Base-by-base conservation (phyloP, 257 asterid species). In the Primulina tabacum region DNA sequence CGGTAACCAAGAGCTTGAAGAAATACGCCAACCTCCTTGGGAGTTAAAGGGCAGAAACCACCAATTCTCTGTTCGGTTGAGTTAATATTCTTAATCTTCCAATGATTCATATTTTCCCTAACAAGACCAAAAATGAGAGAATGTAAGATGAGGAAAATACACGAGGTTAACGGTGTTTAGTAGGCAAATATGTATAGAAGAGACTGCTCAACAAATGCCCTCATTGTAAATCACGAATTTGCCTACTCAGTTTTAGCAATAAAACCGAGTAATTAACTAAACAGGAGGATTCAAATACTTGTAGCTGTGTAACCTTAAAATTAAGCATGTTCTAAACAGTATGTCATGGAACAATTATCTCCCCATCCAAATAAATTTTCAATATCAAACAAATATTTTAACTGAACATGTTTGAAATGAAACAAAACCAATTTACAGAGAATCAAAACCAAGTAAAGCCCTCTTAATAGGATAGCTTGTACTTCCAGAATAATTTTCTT, bases 21-120 rank as follows among this genome's bases (percentile, higher is more conserved):
- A 89, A 93, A 87, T 70, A 87, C 67, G 56, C 97, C 97, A 38
- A 90, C 96, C 77, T 93, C 99, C 83, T 89, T 90, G 63, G 99
- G 99, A 33, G 97, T 93, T 75, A 93, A 81, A 35, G 99, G 99
- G 77, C 99, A 93, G 57, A 87, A 84, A 67, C 99, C 97, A 67
- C 83, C 86, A 29, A 82, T 75, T 83, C 99, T 81, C 83, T 93
- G 97, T 67, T 90, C 97, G 2, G 90, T 86, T 56, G 99, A 83
- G 76, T 93, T 85, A 59, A 90, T 90, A 77, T 76, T 83, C 80
- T 93, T 90, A 20, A 84, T 88, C 84, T 90, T 90, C 99, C 97
- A 90, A 78, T 90, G 99, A 68, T 78, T 90, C 28, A 96, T 90
- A 69, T 80, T 86, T 75, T 89, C 95, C 86, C 97, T 90, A 76